phyloP scores from a whole-genome alignment of 352 stramenopile genomes.

The Nothophytophthora sp. region DNA sequence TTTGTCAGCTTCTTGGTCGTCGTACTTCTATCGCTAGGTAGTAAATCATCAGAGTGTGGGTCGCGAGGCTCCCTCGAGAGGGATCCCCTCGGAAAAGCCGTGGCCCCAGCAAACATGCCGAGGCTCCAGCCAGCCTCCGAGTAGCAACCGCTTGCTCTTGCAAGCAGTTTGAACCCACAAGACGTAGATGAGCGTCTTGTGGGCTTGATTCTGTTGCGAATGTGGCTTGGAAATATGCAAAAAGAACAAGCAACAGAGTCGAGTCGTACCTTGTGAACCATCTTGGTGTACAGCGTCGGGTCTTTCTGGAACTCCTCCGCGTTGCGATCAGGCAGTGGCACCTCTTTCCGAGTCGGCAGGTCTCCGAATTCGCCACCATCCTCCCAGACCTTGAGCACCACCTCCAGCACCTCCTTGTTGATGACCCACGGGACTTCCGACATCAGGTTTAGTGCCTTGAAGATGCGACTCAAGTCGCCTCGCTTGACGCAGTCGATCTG shows the following conservation, averaged over 20 bases:
- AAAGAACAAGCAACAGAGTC: background rate
- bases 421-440: slow-evolving; percentile 94
- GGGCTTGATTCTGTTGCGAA: slow-evolving; percentile 87
- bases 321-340: slow-evolving; percentile 59
- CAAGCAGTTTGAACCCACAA: slow-evolving; percentile 88
- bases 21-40: background rate
- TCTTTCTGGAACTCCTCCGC: slow-evolving; percentile 67
- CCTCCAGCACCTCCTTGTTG: slow-evolving; percentile 93
- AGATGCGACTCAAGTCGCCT: slow-evolving; percentile 84
- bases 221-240: slow-evolving; percentile 19
- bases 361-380: slow-evolving; percentile 92
- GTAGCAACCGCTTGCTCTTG: slow-evolving; percentile 59
- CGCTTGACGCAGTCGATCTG: slow-evolving; percentile 90
- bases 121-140: slow-evolving; percentile 30
- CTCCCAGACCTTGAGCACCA: slow-evolving; percentile 92
- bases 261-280: slow-evolving; percentile 67
- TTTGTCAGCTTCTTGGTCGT: slow-evolving; percentile 7
- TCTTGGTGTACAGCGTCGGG: slow-evolving; percentile 68
- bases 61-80: slow-evolving; percentile 27
- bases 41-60: slow-evolving; percentile 27
- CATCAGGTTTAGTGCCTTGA: slow-evolving; percentile 93
- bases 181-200: slow-evolving; percentile 46
- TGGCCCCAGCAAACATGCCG: slow-evolving; percentile 5
- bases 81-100: slow-evolving; percentile 20
- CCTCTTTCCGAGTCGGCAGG: slow-evolving; percentile 81